Evolutionary conservation across 2,329 filamentous ascomycete species (phyloP).

Genomic region (Paraconiothyrium brasiliense): DNA sequence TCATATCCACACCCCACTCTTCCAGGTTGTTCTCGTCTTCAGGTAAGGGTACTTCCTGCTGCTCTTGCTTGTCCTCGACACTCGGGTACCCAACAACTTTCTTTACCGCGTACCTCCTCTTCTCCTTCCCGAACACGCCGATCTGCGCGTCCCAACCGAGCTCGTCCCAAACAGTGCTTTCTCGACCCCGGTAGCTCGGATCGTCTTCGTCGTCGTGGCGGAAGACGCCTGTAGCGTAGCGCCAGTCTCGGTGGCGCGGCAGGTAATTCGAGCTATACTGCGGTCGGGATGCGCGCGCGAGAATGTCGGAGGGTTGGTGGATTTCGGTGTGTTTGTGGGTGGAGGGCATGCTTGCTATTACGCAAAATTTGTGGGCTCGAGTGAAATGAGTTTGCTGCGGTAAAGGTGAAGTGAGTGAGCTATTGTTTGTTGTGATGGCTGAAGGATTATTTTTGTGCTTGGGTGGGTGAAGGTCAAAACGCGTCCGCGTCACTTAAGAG

Average conservation of each 20-base stretch:
- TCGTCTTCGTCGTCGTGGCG: constrained; percentile 25
- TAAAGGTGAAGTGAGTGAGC: not conserved
- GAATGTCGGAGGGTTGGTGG: constrained; percentile 19
- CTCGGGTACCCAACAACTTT: not conserved
- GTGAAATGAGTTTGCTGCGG: not conserved
- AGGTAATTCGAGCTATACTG: constrained; percentile 26
- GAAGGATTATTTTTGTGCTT: too few species aligned
- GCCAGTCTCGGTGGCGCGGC: constrained; percentile 29
- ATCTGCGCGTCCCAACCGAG: constrained; percentile 23
- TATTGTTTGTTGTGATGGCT: not conserved
- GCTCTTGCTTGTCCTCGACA: not conserved
- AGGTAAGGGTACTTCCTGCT: not conserved
- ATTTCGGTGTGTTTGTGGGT: not conserved
- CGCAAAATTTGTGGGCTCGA: not conserved
- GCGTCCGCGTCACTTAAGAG: too few species aligned
- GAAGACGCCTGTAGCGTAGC: constrained; percentile 24
- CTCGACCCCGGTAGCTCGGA: constrained; percentile 6
- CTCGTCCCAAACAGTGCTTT: constrained; percentile 25
- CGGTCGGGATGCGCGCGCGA: constrained; percentile 26
- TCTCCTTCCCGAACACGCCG: not conserved
- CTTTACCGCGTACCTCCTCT: not conserved
- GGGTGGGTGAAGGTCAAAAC: too few species aligned
- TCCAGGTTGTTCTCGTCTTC: not conserved
- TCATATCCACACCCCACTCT: not conserved
- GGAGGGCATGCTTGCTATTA: not conserved